Conservation (phyloP, 2,329 filamentous ascomycete species). For the Penicillium sp. region DNA sequence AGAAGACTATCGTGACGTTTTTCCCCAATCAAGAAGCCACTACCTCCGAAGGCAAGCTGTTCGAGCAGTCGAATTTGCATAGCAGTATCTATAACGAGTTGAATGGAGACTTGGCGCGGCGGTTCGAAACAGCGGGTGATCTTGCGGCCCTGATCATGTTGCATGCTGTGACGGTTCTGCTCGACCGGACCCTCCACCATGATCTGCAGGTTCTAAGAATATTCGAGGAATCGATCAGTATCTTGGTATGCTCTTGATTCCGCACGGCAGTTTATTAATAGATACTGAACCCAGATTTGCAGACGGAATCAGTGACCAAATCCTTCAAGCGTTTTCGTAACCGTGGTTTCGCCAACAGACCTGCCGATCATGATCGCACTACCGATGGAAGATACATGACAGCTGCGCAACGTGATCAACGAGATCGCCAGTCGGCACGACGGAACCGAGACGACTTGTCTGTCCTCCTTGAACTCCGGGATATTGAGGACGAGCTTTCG, state of each 20-base stretch:
- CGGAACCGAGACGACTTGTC: slow-evolving; percentile 65
- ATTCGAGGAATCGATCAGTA: slow-evolving; percentile 66
- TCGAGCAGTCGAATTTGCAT: slow-evolving; percentile 57
- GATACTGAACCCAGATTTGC: neutral
- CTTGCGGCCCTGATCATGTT: slow-evolving; percentile 63
- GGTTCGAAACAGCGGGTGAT: slow-evolving; percentile 63
- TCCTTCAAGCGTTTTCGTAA: slow-evolving; percentile 64
- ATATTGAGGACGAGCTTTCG: slow-evolving; percentile 64
- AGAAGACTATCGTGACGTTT: slow-evolving; percentile 35
- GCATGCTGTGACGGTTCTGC: slow-evolving; percentile 62
- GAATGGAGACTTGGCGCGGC: slow-evolving; percentile 63
- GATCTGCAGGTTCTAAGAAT: slow-evolving; percentile 65
- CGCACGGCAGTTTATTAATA: neutral
- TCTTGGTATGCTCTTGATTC: slow-evolving; percentile 48
- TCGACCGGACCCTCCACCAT: slow-evolving; percentile 60
- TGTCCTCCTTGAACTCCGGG: slow-evolving; percentile 61
- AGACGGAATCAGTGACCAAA: slow-evolving; percentile 64
- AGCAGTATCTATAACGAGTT: slow-evolving; percentile 67
- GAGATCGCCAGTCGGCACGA: slow-evolving; percentile 51
- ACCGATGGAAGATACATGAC: slow-evolving; percentile 32
- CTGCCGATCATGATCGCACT: slow-evolving; percentile 31
- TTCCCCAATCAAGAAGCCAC: slow-evolving; percentile 37
- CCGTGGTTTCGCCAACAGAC: slow-evolving; percentile 53
- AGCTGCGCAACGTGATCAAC: slow-evolving; percentile 39
- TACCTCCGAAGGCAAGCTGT: slow-evolving; percentile 33